Percentiles rank a stretch among this genome's conserved stretches.
Conservation (phyloP, 108 stramenopile genomes). For the Nitzschia sp. region DNA sequence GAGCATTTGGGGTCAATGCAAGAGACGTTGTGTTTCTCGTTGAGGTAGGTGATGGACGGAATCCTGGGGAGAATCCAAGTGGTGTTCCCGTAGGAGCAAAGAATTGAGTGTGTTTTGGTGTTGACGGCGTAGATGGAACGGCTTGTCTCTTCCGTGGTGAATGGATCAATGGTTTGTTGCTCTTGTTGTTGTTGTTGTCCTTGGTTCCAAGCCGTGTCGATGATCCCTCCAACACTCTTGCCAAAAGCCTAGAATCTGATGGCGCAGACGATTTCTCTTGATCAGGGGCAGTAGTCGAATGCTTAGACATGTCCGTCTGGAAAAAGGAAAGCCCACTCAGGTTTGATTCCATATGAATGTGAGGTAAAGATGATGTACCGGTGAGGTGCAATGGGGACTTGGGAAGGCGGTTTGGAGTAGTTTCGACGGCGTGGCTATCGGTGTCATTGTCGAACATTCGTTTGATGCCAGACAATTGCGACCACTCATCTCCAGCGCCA, state of each 20-base stretch:
- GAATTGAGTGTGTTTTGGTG: slow-evolving; percentile 14
- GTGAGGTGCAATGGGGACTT: slow-evolving; percentile 11
- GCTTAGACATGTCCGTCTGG: slow-evolving; percentile 20
- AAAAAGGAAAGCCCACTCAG: slow-evolving; percentile 26
- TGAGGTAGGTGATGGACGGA: slow-evolving; percentile 23
- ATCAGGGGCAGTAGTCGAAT: neutral
- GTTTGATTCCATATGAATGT: slow-evolving; percentile 8
- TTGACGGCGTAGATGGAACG: slow-evolving; percentile 1
- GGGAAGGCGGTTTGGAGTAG: slow-evolving; percentile 24
- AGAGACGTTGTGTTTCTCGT: slow-evolving; percentile 3
- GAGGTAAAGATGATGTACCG: slow-evolving; percentile 1
- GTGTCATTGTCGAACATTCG: slow-evolving; percentile 41
- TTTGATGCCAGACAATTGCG: slow-evolving; percentile 45
- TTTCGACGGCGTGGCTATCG: slow-evolving; percentile 30
- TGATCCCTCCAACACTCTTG: neutral
- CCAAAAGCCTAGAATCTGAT: neutral
- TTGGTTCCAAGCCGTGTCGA: neutral
- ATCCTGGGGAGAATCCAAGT: slow-evolving; percentile 42
- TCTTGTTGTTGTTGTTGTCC: neutral
- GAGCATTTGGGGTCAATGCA: slow-evolving; percentile 20
- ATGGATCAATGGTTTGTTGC: neutral
- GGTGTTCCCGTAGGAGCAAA: slow-evolving; percentile 36
- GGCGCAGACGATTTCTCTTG: too few relatives aligned
- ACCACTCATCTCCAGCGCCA: slow-evolving; percentile 36
- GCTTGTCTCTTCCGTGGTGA: slow-evolving; percentile 13